phyloP scores from a whole-genome alignment of 768 basidiomycete genomes.

The Pulveroboletus sp. region DNA sequence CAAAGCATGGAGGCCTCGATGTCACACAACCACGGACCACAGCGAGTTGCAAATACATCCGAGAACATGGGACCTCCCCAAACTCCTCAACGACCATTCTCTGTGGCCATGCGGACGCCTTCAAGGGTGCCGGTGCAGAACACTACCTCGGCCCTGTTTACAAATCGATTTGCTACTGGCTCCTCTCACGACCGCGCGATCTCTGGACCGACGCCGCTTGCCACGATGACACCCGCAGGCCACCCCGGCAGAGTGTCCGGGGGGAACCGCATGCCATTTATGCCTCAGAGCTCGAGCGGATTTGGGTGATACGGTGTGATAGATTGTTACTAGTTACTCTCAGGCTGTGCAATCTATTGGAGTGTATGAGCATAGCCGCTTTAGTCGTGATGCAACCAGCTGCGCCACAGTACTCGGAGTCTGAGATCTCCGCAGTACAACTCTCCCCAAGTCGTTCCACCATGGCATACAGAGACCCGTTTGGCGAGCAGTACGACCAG shows the following conservation, averaged over 20 bases:
- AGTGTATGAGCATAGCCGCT: constrained; percentile 12
- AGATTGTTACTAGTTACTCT: constrained; percentile 6
- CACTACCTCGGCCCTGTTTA: constrained; percentile 15
- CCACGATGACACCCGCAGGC: constrained; percentile 10
- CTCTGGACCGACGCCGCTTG: constrained; percentile 10
- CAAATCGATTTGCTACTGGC: constrained; percentile 30
- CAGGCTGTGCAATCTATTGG: background rate
- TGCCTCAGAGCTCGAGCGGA: constrained; percentile 34
- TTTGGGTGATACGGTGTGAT: constrained; percentile 26
- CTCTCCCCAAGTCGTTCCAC: background rate
- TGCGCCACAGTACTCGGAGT: constrained; percentile 7
- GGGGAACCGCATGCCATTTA: constrained; percentile 55
- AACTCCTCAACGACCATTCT: constrained; percentile 40
- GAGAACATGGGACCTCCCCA: constrained; percentile 52
- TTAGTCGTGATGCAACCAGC: constrained; percentile 5
- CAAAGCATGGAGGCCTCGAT: constrained; percentile 13
- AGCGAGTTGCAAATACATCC: constrained; percentile 22
- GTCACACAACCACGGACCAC: constrained; percentile 11
- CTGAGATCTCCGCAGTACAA: constrained; percentile 21
- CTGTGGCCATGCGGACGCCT: constrained; percentile 23
- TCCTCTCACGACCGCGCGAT: constrained; percentile 25
- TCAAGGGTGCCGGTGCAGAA: constrained; percentile 21
- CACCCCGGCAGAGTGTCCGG: constrained; percentile 22
- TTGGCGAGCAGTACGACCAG: constrained; percentile 36
- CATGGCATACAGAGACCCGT: constrained; percentile 58